Base-by-base conservation (phyloP, 2,329 filamentous ascomycete species). In the Monilinia vaccinii-corymbosi region DNA sequence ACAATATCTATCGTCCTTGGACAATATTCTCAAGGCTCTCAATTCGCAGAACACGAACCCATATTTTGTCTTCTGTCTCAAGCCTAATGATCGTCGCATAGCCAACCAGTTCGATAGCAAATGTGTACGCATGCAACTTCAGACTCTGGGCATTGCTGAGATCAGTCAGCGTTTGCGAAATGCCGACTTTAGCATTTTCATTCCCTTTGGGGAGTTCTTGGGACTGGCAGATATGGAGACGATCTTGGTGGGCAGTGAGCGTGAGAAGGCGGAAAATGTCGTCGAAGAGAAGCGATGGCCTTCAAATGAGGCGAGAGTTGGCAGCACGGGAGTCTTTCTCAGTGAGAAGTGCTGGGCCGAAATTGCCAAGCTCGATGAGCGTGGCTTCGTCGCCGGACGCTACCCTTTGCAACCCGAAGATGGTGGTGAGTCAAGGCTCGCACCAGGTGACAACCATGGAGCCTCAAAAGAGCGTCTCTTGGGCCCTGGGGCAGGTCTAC, bases 71-170 rank as follows among this genome's bases (percentile, higher is more conserved):
- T 97, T 99, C 75, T 99, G 94, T 70, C 76, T 99, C 64, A 99
- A 99, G 75, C 93, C 94, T 25, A 99, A 99, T 68, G 94, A 99
- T 72, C 84, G 94, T 57, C 86, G 94, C 53, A 99, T 99, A 66
- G 93, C 94, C 63, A 99, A 99, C 67, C 94, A 99, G 71, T 99
- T 97, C 68, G 94, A 99, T 74, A 97, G 91, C 81, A 97, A 97
- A 74, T 99, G 94, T 72, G 94, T 99, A 25, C 86, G 94, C 4
- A 89, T 89, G 13, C 94, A 99, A 72, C 83, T 99, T 1, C 93
- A 97, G 71, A 96, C 91, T 0, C 90, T 97, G 67, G 94, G 94
- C 36, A 96, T 99, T 69, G 92, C 92, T 1, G 94, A 99, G 72
- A 97, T 99, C 73, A 96, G 92, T 71, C 92, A 97, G 71, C 83